Evolutionary conservation across 495 filamentous ascomycete genomes (phyloP), one percentile per base, ranked within the genome.

Genomic region (Daldinia childiae): DNA sequence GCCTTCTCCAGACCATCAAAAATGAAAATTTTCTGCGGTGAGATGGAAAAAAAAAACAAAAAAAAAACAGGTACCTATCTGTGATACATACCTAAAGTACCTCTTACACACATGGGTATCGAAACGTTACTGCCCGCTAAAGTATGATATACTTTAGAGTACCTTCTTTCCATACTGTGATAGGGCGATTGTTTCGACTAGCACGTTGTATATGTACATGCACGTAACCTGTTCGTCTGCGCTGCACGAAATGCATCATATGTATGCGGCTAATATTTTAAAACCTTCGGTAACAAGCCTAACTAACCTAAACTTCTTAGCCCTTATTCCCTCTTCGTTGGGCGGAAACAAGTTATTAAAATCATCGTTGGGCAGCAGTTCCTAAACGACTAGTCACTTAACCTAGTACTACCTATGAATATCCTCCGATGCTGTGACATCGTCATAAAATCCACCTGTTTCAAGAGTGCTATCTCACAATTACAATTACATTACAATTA

Each of bases 1-100:
- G 68, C 69, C 61, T 62, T 66, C 34, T 66, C 63, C 61, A 72
- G 50, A 64, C 21, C 60, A 70, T 57, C 61, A 3, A n/a, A n/a
- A 58, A 57, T 48, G 43, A 71, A 70, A 74, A 72, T 74, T 59
- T 73, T 54, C 73, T 71, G 62, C 65, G 19, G 68, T 56, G 67
- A 73, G 64, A 67, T 54, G 51, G 43, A 38, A 55, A 55, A 34
- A 56, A 4, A 56, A n/a, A 56, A 34, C 0, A 32, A 32, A 11
- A 32, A 32, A 30, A 30, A n/a, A n/a, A n/a, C n/a, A n/a, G n/a
- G n/a, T n/a, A n/a, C n/a, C n/a, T n/a, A 29, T 3, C 27, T 4
- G 24, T 29, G 24, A 54, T 26, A 54, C 24, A 26, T 26, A 26
- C 24, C 1, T 1, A 26, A 26, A 8, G 14, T 9, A 32, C 8